These are phyloP conservation scores for Trichoderma sp. DNA, from an alignment of 2,329 filamentous ascomycete genomes.

Conservation along the genomic window DNA sequence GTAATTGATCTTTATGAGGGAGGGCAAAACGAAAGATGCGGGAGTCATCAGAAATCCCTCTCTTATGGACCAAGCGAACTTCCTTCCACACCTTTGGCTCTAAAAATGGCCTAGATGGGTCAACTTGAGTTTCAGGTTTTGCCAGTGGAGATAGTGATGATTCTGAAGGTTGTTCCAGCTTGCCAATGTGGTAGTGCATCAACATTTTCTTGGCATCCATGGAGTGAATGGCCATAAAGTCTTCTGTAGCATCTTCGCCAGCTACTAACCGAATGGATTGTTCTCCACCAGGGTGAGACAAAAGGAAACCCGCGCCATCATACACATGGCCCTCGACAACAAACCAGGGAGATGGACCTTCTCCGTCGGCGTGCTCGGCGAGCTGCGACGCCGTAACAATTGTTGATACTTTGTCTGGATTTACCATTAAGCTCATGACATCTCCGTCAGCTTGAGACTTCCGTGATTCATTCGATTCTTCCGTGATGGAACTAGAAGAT, in stretches of 20 bases:
- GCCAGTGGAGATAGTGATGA: not conserved
- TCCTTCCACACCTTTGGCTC: not conserved
- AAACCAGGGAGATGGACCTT: conserved; percentile 71
- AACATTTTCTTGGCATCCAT: conserved; percentile 71
- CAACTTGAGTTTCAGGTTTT: not conserved
- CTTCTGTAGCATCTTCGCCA: conserved; percentile 86
- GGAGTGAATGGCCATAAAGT: conserved; percentile 72
- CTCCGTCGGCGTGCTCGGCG: conserved; percentile 41
- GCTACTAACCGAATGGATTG: conserved; percentile 66
- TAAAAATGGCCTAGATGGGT: not conserved
- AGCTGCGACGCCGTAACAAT: conserved; percentile 21
- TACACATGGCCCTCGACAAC: conserved; percentile 86
- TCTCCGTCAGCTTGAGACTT: conserved; percentile 24
- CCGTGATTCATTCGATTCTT: not conserved
- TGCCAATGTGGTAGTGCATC: not conserved
- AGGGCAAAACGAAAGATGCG: not conserved
- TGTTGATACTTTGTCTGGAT: not conserved
- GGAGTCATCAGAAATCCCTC: not conserved
- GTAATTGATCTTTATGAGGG: not conserved
- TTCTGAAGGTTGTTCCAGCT: not conserved
- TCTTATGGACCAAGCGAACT: not conserved
- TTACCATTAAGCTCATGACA: not conserved
- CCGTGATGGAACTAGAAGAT: conserved; percentile 42
- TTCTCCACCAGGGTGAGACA: conserved; percentile 21
- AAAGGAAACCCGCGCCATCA: conserved; percentile 74